Evolutionary conservation across 805 yeast species (phyloP), one percentile per base, ranked within the genome.

Genomic region (Candida argentea): DNA sequence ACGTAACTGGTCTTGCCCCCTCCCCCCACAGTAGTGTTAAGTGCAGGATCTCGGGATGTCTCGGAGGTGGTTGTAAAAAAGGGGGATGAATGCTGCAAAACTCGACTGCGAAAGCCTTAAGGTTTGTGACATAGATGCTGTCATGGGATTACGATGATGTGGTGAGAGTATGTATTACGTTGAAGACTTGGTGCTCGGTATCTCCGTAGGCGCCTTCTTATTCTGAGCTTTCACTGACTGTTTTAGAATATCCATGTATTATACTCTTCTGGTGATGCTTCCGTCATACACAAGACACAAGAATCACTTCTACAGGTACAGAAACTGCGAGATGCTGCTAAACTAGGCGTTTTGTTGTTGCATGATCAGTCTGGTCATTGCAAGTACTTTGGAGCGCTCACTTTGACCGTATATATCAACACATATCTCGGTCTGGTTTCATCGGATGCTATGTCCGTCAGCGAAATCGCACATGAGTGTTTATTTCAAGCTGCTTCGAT

Each of bases 351-450:
- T 20, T 39, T 51, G 22, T 57, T 84, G 13, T 53, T 84, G 34
- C 34, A 26, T 35, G 43, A 46, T 2, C 43, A 45, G 3, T 61
- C 70, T 1, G 39, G 55, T 24, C 69, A 68, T 32, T 70, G 76
- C 36, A 72, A 74, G 43, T 84, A 78, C 47, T 77, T 84, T 43
- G 95, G 94, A 1, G 94, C 93, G 0, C 62, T 81, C 32, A 84
- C 94, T 0, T 74, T 72, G 33, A 68, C 84, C 0, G 91, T 84
- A 4, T 59, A 66, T 37, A 50, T 79, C 24, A 72, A 70, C 33
- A 44, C 38, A 12, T 34, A 35, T 24, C 10, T 29, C 12, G 25
- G 21, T 3, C 11, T 20, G 19, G 17, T 16, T 15, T 17, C 26
- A 6, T 28, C 22, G 9, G 32, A 35, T 15, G 28, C 36, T 18